phyloP scores from a whole-genome alignment of 768 basidiomycete genomes.

The Ramaria sp. region DNA sequence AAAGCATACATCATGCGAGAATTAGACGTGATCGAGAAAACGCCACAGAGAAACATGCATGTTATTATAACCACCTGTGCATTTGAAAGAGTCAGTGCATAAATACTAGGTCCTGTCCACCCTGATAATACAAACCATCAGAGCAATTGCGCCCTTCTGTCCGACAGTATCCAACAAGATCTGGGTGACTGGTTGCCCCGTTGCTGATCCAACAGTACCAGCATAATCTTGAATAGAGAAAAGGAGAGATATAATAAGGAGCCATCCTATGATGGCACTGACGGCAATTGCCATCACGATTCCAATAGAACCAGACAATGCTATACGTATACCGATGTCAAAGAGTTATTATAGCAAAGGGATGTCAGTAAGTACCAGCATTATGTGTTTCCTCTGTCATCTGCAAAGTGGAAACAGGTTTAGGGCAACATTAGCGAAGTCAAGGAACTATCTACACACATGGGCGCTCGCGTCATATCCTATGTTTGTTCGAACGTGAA shows the following conservation, averaged over 20 bases:
- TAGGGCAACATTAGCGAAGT: too few relatives aligned
- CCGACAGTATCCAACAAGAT: slow-evolving; percentile 74
- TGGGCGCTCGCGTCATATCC: slow-evolving; percentile 70
- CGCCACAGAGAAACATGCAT: slow-evolving; percentile 58
- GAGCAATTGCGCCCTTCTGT: slow-evolving; percentile 57
- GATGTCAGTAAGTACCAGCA: slow-evolving; percentile 25
- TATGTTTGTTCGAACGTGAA: slow-evolving; percentile 14
- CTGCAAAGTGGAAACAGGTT: slow-evolving; percentile 23
- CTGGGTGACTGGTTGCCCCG: slow-evolving; percentile 65
- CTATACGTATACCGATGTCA: neutral
- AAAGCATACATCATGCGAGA: slow-evolving; percentile 81
- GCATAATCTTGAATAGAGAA: slow-evolving; percentile 70
- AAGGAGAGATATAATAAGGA: slow-evolving; percentile 57
- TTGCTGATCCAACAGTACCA: slow-evolving; percentile 36
- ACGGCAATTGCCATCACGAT: slow-evolving; percentile 65
- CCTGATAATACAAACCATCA: slow-evolving; percentile 38
- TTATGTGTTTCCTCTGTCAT: slow-evolving; percentile 74
- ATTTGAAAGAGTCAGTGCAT: neutral
- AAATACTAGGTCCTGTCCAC: neutral
- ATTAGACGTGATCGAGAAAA: slow-evolving; percentile 70
- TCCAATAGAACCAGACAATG: slow-evolving; percentile 54
- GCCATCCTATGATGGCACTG: slow-evolving; percentile 65
- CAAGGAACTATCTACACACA: slow-evolving; percentile 26
- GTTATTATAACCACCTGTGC: slow-evolving; percentile 51
- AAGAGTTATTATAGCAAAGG: neutral